Base-by-base conservation (phyloP, 2,329 filamentous ascomycete species). In the Talaromyces atroroseus region DNA sequence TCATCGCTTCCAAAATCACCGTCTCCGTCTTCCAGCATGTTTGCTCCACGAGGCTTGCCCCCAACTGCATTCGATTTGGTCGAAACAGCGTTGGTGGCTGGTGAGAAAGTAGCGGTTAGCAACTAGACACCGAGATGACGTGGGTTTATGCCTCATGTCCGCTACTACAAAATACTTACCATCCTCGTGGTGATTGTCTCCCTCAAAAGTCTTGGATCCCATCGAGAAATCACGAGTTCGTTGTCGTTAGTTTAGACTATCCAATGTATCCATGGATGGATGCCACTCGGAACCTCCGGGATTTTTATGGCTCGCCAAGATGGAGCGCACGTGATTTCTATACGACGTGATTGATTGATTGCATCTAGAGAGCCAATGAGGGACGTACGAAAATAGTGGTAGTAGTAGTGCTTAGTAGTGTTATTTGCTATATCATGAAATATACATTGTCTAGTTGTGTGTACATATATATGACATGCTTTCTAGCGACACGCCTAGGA, bases 11-110 rank as follows among this genome's bases (percentile, higher is more conserved):
- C 75, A 48, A 77, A 55, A 48, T 62, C 72, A 3, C 73, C 71
- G 52, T 79, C 76, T 7, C 75, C 75, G 56, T 79, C 76, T 44
- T 71, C 68, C 58, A 71, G 68, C 42, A 72, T 60, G 57, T 78
- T 74, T 5, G 62, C 62, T 34, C 75, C 76, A 7, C 73, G 72
- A 40, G 74, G 72, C 58, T 76, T 72, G 49, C 76, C 76, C 44
- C 75, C 74, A 50, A 61, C 57, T 40, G 58, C 59, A 58, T 58
- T 62, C 52, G 63, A 32, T 5, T 61, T 62, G 54, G 58, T 61
- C 49, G 68, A 24, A 49, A 58, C 34, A 18, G 46, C 32, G 20
- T 49, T 50, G 56, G 36, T 46, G 32, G 56, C 56, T 58, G 11
- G 29, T 29, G 36, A 23, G 38, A 23, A 18, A 29, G 5, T 44